Evolutionary conservation across 106 monocot genomes (phyloP).

Genomic region (Triglochin maritima): DNA sequence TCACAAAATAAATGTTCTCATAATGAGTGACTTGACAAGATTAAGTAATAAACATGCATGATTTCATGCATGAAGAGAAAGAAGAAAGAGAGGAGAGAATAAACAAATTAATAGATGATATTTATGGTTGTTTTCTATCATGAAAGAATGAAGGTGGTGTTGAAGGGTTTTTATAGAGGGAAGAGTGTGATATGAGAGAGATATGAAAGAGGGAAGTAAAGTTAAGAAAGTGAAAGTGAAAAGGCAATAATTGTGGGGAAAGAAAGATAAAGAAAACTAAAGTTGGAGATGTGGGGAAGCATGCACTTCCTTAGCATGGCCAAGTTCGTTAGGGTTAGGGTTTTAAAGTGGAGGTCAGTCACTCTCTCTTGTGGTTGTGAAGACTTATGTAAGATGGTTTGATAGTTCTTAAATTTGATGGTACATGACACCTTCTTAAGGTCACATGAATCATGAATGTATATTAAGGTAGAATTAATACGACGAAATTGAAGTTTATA

Average conservation of each 20-base stretch:
- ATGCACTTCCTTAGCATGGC: no score
- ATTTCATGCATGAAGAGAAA: background rate
- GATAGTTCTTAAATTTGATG: no score
- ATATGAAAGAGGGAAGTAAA: conserved; percentile 12
- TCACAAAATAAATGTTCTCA: no score
- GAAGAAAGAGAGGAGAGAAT: background rate
- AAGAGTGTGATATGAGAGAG: conserved; percentile 23
- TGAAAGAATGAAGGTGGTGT: background rate
- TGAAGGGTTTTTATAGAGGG: conserved; percentile 14
- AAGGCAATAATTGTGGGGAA: background rate
- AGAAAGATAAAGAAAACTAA: no score
- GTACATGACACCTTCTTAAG: no score
- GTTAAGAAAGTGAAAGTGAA: background rate
- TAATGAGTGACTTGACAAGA: background rate
- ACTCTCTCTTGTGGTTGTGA: background rate
- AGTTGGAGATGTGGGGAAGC: no score
- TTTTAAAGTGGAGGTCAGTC: no score
- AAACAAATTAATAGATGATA: no score
- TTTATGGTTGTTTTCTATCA: background rate
- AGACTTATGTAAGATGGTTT: background rate
- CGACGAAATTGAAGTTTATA: no score
- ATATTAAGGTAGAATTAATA: no score
- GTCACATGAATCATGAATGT: no score
- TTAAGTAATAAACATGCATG: background rate
- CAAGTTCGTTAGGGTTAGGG: no score